Percentiles rank a stretch among this genome's conserved stretches.
These are phyloP conservation scores for Paraurostyla sp. DNA, from an alignment of 73 alveolate species.

Conservation along the genomic window DNA sequence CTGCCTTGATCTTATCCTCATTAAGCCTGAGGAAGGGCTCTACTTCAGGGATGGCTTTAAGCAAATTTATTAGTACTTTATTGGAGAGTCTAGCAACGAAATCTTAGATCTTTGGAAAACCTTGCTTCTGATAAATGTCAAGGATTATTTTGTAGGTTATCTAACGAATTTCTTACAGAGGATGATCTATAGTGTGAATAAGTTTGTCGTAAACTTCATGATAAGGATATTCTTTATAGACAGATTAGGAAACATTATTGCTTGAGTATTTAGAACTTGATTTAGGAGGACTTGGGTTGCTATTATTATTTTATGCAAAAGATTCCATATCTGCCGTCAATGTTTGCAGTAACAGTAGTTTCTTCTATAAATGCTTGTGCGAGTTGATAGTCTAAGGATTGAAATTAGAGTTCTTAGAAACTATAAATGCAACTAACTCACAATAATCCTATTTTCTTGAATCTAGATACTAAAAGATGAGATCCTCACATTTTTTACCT, in stretches of 20 bases:
- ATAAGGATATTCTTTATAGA: constrained; percentile 4
- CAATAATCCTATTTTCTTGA: not conserved
- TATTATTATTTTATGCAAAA: not conserved
- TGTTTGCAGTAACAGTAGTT: not conserved
- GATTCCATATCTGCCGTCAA: constrained; percentile 41
- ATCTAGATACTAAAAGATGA: constrained; percentile 12
- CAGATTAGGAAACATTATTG: not conserved
- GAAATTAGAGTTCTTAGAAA: constrained; percentile 26
- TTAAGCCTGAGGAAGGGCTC: constrained; percentile 46
- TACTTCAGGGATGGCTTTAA: constrained; percentile 48
- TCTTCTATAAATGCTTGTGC: constrained; percentile 5
- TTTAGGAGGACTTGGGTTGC: not conserved
- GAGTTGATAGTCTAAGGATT: constrained; percentile 20
- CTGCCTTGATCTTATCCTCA: constrained; percentile 38
- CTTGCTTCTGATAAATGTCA: constrained; percentile 38
- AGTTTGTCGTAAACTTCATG: constrained; percentile 17
- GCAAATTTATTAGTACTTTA: constrained; percentile 20
- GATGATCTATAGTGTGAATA: constrained; percentile 23
- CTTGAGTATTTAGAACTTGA: too few species aligned
- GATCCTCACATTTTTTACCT: constrained; percentile 31
- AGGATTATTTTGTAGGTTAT: not conserved
- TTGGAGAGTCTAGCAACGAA: not conserved
- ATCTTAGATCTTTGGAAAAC: constrained; percentile 12
- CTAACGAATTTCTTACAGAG: constrained; percentile 12
- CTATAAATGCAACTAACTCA: constrained; percentile 26